phyloP scores from a whole-genome alignment of 495 filamentous ascomycete genomes.

The Aspergillus asperescens region DNA sequence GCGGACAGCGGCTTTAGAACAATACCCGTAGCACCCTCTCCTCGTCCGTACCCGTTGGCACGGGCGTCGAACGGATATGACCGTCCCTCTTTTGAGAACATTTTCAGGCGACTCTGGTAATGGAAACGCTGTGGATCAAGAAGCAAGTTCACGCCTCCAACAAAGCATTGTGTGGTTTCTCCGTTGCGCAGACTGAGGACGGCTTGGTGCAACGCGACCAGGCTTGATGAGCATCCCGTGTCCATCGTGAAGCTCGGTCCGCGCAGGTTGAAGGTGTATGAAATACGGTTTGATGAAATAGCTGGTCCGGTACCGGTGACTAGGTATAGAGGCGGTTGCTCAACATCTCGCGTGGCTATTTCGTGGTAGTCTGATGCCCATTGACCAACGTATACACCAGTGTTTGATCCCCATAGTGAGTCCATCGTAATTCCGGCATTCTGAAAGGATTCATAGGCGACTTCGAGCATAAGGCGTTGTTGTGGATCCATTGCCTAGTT shows the following conservation, averaged over 20 bases:
- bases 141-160: slow-evolving; percentile 33
- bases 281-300: slow-evolving; percentile 41
- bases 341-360: slow-evolving; percentile 26
- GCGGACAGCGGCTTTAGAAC: slow-evolving; percentile 10
- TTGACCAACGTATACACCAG: slow-evolving; percentile 43
- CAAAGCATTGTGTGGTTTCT: slow-evolving; percentile 37
- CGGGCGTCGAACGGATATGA: slow-evolving; percentile 12
- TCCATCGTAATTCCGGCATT: slow-evolving; percentile 29
- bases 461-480: slow-evolving; percentile 52
- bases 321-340: slow-evolving; percentile 28
- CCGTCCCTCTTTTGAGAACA: slow-evolving; percentile 12
- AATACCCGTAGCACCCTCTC: slow-evolving; percentile 12
- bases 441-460: slow-evolving; percentile 56
- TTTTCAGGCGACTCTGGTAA: slow-evolving; percentile 10
- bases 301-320: slow-evolving; percentile 32
- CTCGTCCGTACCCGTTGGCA: slow-evolving; percentile 15
- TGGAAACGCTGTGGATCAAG: slow-evolving; percentile 17
- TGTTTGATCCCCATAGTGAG: slow-evolving; percentile 42
- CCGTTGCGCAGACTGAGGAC: slow-evolving; percentile 38
- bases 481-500: slow-evolving; percentile 44
- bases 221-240: slow-evolving; percentile 48
- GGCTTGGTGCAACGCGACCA: slow-evolving; percentile 48
- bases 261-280: slow-evolving; percentile 40
- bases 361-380: slow-evolving; percentile 31
- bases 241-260: slow-evolving; percentile 45